phyloP scores from a whole-genome alignment of 2,329 filamentous ascomycete species.

The Bipolaris victoriae region DNA sequence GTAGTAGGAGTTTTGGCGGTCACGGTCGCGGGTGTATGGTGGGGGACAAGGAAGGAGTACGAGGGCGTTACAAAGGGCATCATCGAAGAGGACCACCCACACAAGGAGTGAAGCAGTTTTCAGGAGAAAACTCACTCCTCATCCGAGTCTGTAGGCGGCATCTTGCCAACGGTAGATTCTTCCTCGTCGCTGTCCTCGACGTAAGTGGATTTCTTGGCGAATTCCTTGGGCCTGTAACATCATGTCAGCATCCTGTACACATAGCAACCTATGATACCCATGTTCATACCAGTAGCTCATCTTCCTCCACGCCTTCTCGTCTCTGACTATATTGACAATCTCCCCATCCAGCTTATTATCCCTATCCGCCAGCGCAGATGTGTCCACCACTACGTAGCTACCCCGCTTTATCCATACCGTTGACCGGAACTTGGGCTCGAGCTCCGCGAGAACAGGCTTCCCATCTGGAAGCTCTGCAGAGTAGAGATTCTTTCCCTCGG shows the following conservation, averaged over 20 bases:
- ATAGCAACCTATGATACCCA: constrained; percentile 24
- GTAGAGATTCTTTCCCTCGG: constrained; percentile 89
- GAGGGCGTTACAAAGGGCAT: constrained; percentile 45
- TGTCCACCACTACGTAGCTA: constrained; percentile 85
- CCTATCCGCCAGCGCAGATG: constrained; percentile 65
- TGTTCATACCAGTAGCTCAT: constrained; percentile 73
- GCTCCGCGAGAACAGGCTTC: constrained; percentile 74
- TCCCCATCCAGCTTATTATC: constrained; percentile 84
- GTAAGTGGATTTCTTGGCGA: constrained; percentile 67
- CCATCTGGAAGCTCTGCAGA: constrained; percentile 71
- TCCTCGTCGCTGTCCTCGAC: constrained; percentile 73
- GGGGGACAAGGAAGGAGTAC: constrained; percentile 57
- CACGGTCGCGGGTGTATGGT: constrained; percentile 69
- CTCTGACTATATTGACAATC: constrained; percentile 89
- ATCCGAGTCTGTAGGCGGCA: constrained; percentile 83
- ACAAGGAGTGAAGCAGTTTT: constrained; percentile 35
- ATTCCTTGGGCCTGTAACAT: constrained; percentile 75
- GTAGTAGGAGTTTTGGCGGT: constrained; percentile 74
- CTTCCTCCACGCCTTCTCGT: constrained; percentile 92
- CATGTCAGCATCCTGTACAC: constrained; percentile 30
- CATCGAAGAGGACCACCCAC: constrained; percentile 38
- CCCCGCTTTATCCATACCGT: constrained; percentile 93
- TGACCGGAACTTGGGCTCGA: constrained; percentile 84
- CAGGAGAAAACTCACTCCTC: constrained; percentile 53
- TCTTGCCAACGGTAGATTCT: constrained; percentile 79